Evolutionary conservation across 2,329 filamentous ascomycete genomes (phyloP), one percentile per base, ranked within the genome.

Genomic region (Penicillium sp.): DNA sequence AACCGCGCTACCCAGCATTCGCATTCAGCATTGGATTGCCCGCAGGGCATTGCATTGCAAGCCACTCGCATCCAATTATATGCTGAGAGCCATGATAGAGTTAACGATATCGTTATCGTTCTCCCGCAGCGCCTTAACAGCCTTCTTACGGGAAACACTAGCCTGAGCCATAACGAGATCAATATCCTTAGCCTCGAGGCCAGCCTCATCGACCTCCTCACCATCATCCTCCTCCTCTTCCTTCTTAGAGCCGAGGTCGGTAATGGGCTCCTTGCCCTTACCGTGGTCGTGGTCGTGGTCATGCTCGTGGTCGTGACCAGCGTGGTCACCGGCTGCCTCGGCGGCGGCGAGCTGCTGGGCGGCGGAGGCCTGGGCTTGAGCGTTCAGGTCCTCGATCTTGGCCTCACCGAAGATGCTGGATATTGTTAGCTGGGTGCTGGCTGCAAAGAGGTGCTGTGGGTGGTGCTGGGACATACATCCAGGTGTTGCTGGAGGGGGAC

Each of bases 51-150:
- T n/a, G n/a, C n/a, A n/a, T n/a, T n/a, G 41, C 18, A 47, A 21
- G 42, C 55, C 44, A 48, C 27, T 32, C 41, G 47, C 43, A 51
- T 52, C 56, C 60, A 55, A 58, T 74, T 63, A 92, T 83, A 91
- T 87, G 82, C 89, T 91, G 75, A 99, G 81, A 66, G 93, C 92
- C 94, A 99, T 99, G 81, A 99, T 99, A 68, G 94, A 97, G 84
- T 99, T 99, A 83, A 99, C 94, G 80, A 99, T 99, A 75, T 99
- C 94, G 72, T 97, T 97, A 80, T 97, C 93, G 75, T 99, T 99
- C 83, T 97, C 94, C 83, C 76, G 76, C 41, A 99, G 84, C 51
- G 95, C 94, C 82, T 97, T 99, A 81, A 99, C 86, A 56, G 94
- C 94, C 86, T 97, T 97, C 82, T 96, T 97, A 77, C 94, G 86